These are phyloP conservation scores for Prinsepia uniflora DNA, from an alignment of 306 rosid species.

Conservation along the genomic window DNA sequence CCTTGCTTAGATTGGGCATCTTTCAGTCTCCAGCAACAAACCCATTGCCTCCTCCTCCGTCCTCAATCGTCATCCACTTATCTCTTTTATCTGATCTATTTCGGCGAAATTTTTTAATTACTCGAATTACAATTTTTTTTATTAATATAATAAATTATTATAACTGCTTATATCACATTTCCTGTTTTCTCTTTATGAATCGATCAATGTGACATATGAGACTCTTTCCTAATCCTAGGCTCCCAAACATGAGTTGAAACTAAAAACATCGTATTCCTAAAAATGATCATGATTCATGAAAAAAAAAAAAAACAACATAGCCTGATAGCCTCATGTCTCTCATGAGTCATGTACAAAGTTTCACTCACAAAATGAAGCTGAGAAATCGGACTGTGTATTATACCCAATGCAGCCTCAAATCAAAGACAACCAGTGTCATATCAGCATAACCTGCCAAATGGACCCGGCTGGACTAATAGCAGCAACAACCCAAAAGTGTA, in stretches of 20 bases:
- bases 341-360: not conserved
- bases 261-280: not conserved
- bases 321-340: not conserved
- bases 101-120: too few species aligned
- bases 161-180: not conserved
- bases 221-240: not conserved
- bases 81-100: too few species aligned
- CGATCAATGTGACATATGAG: not conserved
- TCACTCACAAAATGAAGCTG: not conserved
- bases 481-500: not conserved
- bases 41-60: not conserved
- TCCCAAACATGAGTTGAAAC: not conserved
- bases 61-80: too few species aligned
- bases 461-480: not conserved
- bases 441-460: not conserved
- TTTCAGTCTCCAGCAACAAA: not conserved
- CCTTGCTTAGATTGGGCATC: constrained; percentile 1
- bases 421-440: not conserved
- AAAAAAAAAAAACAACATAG: constrained; percentile 1
- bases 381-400: not conserved
- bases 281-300: not conserved
- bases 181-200: not conserved
- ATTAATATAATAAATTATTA: too few species aligned
- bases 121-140: too few species aligned
- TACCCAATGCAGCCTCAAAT: not conserved